Evolutionary conservation across 2,329 filamentous ascomycete genomes (phyloP).

Genomic region (Colletotrichum gigasporum): DNA sequence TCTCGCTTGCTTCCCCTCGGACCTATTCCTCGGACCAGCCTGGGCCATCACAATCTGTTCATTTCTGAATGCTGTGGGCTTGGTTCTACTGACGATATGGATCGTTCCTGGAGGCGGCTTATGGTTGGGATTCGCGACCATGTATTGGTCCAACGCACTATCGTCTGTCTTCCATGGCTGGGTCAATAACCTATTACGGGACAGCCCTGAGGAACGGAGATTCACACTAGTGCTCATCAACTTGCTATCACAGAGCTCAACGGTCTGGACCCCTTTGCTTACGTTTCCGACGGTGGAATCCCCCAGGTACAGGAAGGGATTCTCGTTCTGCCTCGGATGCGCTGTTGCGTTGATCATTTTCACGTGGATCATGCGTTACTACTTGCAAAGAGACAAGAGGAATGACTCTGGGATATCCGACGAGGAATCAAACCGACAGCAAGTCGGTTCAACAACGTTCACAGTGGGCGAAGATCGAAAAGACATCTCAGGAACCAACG

Average conservation of each 20-base stretch:
- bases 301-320: slow-evolving; percentile 53
- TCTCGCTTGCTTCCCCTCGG: slow-evolving; percentile 5
- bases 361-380: slow-evolving; percentile 20
- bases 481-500: not conserved
- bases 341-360: slow-evolving; percentile 12
- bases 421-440: not conserved
- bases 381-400: slow-evolving; percentile 11
- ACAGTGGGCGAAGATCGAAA: too few species aligned
- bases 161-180: slow-evolving; percentile 19
- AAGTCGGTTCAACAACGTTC: not conserved
- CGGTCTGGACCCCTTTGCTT: slow-evolving; percentile 63
- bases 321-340: slow-evolving; percentile 44
- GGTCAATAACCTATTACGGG: slow-evolving; percentile 6
- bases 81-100: slow-evolving; percentile 60
- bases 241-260: slow-evolving; percentile 62
- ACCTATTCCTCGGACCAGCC: slow-evolving; percentile 17
- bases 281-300: slow-evolving; percentile 57
- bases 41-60: slow-evolving; percentile 43
- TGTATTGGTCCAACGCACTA: slow-evolving; percentile 15
- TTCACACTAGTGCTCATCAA: slow-evolving; percentile 15
- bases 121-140: slow-evolving; percentile 61
- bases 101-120: slow-evolving; percentile 62
- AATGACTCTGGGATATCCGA: not conserved
- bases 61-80: slow-evolving; percentile 2
- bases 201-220: slow-evolving; percentile 15